A percentile compares a stretch with the other conserved stretches of the same genome.
These are phyloP conservation scores for Eimeria tenella DNA, from an alignment of 169 alveolate species.

Conservation along the genomic window DNA sequence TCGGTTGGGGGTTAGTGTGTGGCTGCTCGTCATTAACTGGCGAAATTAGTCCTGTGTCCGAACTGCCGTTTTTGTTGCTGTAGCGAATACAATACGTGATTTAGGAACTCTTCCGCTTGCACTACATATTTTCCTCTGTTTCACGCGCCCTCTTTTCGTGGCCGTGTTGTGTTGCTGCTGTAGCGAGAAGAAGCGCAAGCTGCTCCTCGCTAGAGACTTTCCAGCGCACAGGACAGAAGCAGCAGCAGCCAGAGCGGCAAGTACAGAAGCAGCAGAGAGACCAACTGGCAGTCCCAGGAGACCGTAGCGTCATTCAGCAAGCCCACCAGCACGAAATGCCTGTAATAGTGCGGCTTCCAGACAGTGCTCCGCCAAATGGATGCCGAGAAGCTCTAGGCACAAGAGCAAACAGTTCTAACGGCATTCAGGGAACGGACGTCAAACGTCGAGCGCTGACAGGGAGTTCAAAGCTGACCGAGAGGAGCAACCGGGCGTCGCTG, in stretches of 20 bases:
- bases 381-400: background rate
- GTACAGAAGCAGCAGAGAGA: background rate
- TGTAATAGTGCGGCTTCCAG: constrained; percentile 26
- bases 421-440: too few relatives aligned
- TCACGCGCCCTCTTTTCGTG: background rate
- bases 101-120: too few relatives aligned
- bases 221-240: background rate
- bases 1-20: too few relatives aligned
- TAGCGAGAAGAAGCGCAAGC: constrained; percentile 63
- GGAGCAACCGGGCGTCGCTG: constrained; percentile 33
- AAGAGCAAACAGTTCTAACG: background rate
- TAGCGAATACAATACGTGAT: too few relatives aligned
- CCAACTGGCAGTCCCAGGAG: constrained; percentile 17
- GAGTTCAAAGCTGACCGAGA: background rate
- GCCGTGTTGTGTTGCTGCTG: background rate
- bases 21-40: too few relatives aligned
- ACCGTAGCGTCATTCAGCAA: background rate
- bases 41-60: background rate
- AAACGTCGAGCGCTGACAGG: background rate
- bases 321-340: constrained; percentile 17
- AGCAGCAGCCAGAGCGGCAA: background rate
- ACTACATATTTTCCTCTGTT: background rate
- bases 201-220: constrained; percentile 3
- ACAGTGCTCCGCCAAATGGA: background rate
- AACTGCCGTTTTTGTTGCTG: background rate